These are phyloP conservation scores for Fusarium staphyleae DNA, from an alignment of 2,329 filamentous ascomycete species.

Conservation along the genomic window DNA sequence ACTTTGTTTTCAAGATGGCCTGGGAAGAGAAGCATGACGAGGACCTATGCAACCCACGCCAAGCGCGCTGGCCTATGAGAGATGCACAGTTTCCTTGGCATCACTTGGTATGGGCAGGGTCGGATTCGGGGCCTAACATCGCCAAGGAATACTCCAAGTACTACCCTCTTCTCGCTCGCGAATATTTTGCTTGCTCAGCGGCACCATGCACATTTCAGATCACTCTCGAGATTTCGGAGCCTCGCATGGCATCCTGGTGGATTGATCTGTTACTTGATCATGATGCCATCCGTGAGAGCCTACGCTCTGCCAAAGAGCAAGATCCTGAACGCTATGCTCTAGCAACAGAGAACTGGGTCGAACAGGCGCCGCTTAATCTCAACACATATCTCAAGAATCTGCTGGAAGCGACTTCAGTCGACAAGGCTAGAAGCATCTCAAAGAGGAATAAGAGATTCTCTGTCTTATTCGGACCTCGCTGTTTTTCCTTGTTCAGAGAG, in stretches of 20 bases:
- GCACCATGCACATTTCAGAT: slow-evolving; percentile 52
- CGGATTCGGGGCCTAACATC: slow-evolving; percentile 40
- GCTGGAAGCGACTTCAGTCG: slow-evolving; percentile 47
- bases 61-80: slow-evolving; percentile 46
- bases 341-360: slow-evolving; percentile 50
- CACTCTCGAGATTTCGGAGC: slow-evolving; percentile 57
- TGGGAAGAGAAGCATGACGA: slow-evolving; percentile 44
- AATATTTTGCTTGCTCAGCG: slow-evolving; percentile 53
- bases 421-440: slow-evolving; percentile 56
- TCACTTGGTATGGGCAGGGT: slow-evolving; percentile 48
- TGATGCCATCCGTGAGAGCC: slow-evolving; percentile 51
- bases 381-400: slow-evolving; percentile 61
- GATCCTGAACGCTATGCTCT: slow-evolving; percentile 59
- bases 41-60: slow-evolving; percentile 43
- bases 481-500: slow-evolving; percentile 56
- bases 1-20: slow-evolving; percentile 50
- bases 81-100: slow-evolving; percentile 50
- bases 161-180: slow-evolving; percentile 48
- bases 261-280: slow-evolving; percentile 55
- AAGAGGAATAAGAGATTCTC: slow-evolving; percentile 64
- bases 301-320: slow-evolving; percentile 49
- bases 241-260: slow-evolving; percentile 55
- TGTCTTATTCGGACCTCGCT: slow-evolving; percentile 60
- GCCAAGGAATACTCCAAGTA: slow-evolving; percentile 44
- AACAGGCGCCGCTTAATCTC: slow-evolving; percentile 54